Evolutionary conservation across 805 yeast species (phyloP), one percentile per base, ranked within the genome.

Genomic region (Diddensiella transvaalensis): DNA sequence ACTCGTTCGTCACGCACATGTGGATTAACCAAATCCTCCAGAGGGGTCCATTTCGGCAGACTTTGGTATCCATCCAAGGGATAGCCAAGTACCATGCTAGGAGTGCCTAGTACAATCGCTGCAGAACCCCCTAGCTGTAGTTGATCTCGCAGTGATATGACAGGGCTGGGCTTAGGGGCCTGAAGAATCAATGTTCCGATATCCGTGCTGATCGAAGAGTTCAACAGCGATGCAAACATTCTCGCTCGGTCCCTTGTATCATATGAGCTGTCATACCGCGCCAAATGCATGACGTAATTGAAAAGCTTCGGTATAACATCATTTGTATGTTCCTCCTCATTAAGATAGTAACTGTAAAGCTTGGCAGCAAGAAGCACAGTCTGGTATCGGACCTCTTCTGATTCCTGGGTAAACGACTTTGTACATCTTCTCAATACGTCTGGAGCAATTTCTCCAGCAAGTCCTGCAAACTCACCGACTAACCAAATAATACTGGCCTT

Each of bases 181-280:
- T 85, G 91, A 21, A 87, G 68, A 42, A 88, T 70, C 30, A 87
- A 70, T 2, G 82, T 72, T 0, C 90, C 90, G 53, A 87, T 69
- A 50, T 83, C 82, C 19, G 74, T 73, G 46, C 79, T 69, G 39
- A 71, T 71, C 1, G 73, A 60, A 3, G 74, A 75, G 24, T 77
- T 74, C 42, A 88, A 69, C 2, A 91, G 67, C 0, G 87, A 76
- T 21, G 78, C 70, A 23, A 87, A 71, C 68, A 83, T 74, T 56
- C 99, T 74, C 0, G 96, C 88, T 50, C 91, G 74, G 61, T 93
- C 98, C 51, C 98, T 75, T 1, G 87, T 77, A 60, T 87, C 96
- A 57, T 80, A 79, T 2, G 79, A 76, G 4, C 75, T 71, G 63
- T 93, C 99, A 62, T 82, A 86, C 53, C 82, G 80, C 10, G 86